Base-by-base conservation (phyloP, 345 rosid species). In the Lepidium africanum region DNA sequence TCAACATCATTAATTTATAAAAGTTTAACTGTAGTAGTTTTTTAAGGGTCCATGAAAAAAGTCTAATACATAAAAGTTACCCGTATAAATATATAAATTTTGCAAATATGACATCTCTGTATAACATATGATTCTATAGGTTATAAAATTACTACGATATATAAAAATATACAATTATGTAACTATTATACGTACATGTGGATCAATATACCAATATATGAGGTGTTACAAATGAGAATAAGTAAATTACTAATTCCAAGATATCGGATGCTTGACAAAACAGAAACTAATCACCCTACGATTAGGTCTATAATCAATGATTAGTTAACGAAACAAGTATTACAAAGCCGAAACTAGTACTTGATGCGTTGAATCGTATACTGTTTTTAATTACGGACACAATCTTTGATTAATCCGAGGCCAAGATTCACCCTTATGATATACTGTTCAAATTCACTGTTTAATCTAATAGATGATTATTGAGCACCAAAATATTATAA, bases 371-470 rank as follows among this genome's bases (percentile, higher is more conserved):
- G 78, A 62, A 74, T 70, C 69, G 69, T 74, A 74, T 38, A 25
- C 19, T 61, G 54, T 11, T 45, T 68, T 30, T 36, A 53, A 53
- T 47, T 56, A 63, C 52, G 53, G 37, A 68, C 78, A 60, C 13
- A 68, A 74, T 74, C 70, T 74, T 74, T 54, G 65, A 62, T 61
- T 68, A 68, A 74, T 62, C 74, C 78, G 68, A 68, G 59, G 62
- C 70, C 33, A 68, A 74, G 78, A 74, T 74, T 60, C 59, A 65
- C 65, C 58, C 33, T 53, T 17, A 39, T 73, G 54, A 40, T 54
- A 68, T 33, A 30, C 32, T 38, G 65, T 38, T 74, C 42, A 74
- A 61, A 59, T 74, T 74, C 70, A 68, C 4, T 74, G 74, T 61
- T 53, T 61, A 23, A 25, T 41, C 15, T 45, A 60, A 46, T 43